Base-by-base conservation (phyloP, 2,329 filamentous ascomycete species). In the Alternaria ventricosa region DNA sequence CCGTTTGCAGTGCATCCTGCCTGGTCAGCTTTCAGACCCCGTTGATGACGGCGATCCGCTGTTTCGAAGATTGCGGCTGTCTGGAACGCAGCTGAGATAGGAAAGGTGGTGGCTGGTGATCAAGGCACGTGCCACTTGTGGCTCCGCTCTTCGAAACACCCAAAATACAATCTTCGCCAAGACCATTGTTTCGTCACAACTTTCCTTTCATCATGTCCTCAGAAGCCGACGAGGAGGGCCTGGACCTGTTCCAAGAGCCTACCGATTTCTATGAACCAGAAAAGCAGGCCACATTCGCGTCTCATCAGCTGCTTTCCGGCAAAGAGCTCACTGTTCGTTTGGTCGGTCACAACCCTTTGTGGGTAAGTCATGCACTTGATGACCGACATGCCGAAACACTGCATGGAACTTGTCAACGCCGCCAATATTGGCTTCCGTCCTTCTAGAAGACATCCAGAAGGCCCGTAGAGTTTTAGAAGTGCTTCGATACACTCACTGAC, bases 321-420 rank as follows among this genome's bases (percentile, higher is more conserved):
- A 79, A 88, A 67, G 83, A 84, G 27, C 82, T 96, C 68, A 88
- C 84, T 55, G 87, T 97, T 67, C 88, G 92, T 72, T 88, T 97
- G 12, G 92, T 97, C 47, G 94, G 94, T 64, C 90, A 92, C 80
- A 95, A 92, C 83, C 92, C 94, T 23, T 87, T 96, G 13, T 97
- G 96, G 88, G 88, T 90, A 87, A 81, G 82, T 64, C 55, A 41
- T 54, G 56, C 60, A 65, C 57, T 63, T 47, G 28, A 46, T 25
- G 15, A 47, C n/a, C 46, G 27, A 44, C 33, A 55, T 56, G 9
- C 43, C 25, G 30, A 57, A 54, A 11, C 50, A 53, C 5, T 56
- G 41, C 44, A 55, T 43, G 45, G 46, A 49, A 54, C 45, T 57
- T 60, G 13, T 59, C 44, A 47, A 11, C 13, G 25, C 55, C 12